Base-by-base conservation (phyloP, 2,329 filamentous ascomycete genomes). In the Pseudogymnoascus sp. region DNA sequence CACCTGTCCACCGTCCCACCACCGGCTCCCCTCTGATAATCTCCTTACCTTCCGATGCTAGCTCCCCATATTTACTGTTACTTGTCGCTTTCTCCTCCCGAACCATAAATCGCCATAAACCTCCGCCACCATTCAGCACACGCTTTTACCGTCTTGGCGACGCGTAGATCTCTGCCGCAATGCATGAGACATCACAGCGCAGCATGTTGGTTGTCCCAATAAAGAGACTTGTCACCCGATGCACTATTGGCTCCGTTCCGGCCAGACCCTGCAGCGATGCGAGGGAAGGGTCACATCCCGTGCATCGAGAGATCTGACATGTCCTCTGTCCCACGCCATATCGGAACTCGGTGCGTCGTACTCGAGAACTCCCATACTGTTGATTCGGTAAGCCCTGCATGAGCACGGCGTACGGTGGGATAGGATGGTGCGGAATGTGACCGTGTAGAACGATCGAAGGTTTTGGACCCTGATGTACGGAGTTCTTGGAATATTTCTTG, bases 161-260 rank as follows among this genome's bases (percentile, higher is more conserved):
- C 50, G 16, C 50, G n/a, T 19, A 33, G 50, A 56, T 56, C 50
- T 33, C 33, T 56, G 24, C 29, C n/a, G 16, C 50, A 19, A 21
- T 56, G 50, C 50, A 56, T 56, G 50, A 56, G 50, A 33, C 50
- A 56, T 56, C 50, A 33, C 29, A 56, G 8, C 50, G 29, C 29
- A 56, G 16, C 6, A 33, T 3, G 50, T 19, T 56, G 50, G 29
- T 56, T 8, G 50, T 33, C 50, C 29, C 50, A 56, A 56, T 56
- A 33, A 56, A 56, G 29, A 56, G 29, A 56, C 50, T 56, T 56
- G 50, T 56, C 50, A 14, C 50, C 29, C 16, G 29, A 56, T 33
- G 5, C 50, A 21, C 50, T 33, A 56, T 33, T 56, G 50, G 29
- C 29, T 10, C 29, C 19, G 5, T 21, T 13, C n/a, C 29, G 29